Evolutionary conservation across 768 basidiomycete genomes (phyloP).

Genomic region (Lepiota subincarnata): DNA sequence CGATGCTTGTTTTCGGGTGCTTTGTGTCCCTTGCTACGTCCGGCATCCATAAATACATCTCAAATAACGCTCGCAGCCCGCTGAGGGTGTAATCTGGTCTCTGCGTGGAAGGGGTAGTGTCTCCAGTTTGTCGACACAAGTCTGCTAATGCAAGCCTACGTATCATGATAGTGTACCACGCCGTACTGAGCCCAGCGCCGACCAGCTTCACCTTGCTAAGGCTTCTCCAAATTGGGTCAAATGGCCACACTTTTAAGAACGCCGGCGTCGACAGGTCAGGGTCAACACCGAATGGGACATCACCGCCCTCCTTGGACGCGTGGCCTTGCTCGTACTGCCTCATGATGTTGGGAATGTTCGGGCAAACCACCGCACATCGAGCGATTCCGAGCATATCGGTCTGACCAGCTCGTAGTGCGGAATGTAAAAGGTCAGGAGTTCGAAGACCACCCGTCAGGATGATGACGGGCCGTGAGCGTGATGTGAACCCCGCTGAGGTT

Average conservation of each 20-base stretch:
- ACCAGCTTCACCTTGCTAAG: slow-evolving; percentile 52
- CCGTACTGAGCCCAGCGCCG: slow-evolving; percentile 57
- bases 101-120: neutral
- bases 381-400: slow-evolving; percentile 79
- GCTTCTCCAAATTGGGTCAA: slow-evolving; percentile 24
- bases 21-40: neutral
- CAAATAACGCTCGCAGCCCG: slow-evolving; percentile 30
- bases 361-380: slow-evolving; percentile 58
- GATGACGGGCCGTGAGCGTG: slow-evolving; percentile 48
- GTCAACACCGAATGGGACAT: slow-evolving; percentile 33
- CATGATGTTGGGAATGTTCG: slow-evolving; percentile 50
- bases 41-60: slow-evolving; percentile 46
- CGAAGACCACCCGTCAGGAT: slow-evolving; percentile 80
- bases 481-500: slow-evolving; percentile 16
- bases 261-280: slow-evolving; percentile 27
- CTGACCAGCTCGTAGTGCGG: slow-evolving; percentile 49
- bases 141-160: slow-evolving; percentile 37
- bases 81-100: neutral
- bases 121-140: slow-evolving; percentile 5
- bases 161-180: slow-evolving; percentile 68
- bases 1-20: neutral
- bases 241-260: slow-evolving; percentile 17
- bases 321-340: slow-evolving; percentile 19
- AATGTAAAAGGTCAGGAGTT: slow-evolving; percentile 49
- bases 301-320: slow-evolving; percentile 16